Evolutionary conservation across 257 asterid species (phyloP), one percentile per base, ranked within the genome.

Genomic region (Fraxinus cuspidata): DNA sequence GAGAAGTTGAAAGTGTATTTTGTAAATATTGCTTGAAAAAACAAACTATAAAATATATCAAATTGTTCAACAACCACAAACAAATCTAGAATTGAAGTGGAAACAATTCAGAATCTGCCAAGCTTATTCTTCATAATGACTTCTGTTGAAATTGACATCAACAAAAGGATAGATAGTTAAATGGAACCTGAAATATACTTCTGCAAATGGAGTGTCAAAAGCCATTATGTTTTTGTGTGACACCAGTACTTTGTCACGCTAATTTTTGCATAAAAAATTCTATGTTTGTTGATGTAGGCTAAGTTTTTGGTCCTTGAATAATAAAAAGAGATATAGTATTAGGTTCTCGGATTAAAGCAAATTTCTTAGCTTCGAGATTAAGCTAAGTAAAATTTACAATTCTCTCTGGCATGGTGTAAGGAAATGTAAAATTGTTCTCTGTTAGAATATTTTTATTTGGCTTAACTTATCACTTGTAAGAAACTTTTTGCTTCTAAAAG

Each of bases 281-380:
- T 44, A 31, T 16, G 28, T 25, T 66, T 25, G 49, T 80, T n/a
- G 51, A 60, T 18, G 60, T 21, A 65, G 27, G 28, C 75, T 13
- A 70, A 37, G 2, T 7, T 23, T 15, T 13, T 28, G 11, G 23
- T 40, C 19, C 32, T 25, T 2, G 32, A 72, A 72, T 25, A 21
- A 8, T 63, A 63, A 25, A 63, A 25, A 3, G 19, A 21, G 34
- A 9, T 25, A 25, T 63, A 63, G 15, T 23, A 8, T 0, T 2
- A 4, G 16, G 31, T 60, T 60, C 67, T 60, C 16, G 16, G 66
- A 60, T 60, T 23, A 4, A 23, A 21, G 67, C 4, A 60, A 25
- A 25, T 63, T 25, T 63, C 35, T 18, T 29, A 40, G 74, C 77
- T 74, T 75, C 18, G 10, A 28, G 76, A 75, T 37, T 31, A 67